Evolutionary conservation across 768 basidiomycete genomes (phyloP).

Genomic region (Lentinula edodes): DNA sequence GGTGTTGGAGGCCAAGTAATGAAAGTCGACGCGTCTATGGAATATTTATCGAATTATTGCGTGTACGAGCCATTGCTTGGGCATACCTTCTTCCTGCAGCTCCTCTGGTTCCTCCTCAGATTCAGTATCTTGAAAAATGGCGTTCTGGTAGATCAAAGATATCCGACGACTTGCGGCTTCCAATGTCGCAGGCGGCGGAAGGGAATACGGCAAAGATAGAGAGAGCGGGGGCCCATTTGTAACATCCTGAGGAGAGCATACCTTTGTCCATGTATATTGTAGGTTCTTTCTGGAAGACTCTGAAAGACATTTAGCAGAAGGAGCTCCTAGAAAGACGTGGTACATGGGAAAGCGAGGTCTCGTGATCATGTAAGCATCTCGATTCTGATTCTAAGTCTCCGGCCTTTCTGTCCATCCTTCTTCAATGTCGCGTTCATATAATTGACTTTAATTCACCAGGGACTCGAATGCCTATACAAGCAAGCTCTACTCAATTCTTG

Average conservation of each 20-base stretch:
- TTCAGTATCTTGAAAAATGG: slow-evolving; percentile 55
- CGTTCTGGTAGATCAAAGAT: slow-evolving; percentile 64
- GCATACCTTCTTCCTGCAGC: slow-evolving; percentile 12
- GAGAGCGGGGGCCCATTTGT: background rate
- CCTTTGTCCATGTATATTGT: slow-evolving; percentile 39
- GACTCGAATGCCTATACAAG: too few species aligned
- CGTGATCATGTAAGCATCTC: too few species aligned
- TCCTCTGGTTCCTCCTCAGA: slow-evolving; percentile 22
- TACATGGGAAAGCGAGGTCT: slow-evolving; percentile 22
- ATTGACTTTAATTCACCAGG: too few species aligned
- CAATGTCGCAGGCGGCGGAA: slow-evolving; percentile 42
- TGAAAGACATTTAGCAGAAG: slow-evolving; percentile 26
- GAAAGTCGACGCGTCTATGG: slow-evolving; percentile 40
- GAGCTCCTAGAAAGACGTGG: slow-evolving; percentile 52
- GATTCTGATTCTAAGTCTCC: too few species aligned
- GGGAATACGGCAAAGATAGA: background rate
- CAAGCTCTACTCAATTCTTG: too few species aligned
- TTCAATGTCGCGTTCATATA: background rate
- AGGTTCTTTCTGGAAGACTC: slow-evolving; percentile 15
- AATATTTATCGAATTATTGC: background rate
- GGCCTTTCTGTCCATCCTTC: too few species aligned
- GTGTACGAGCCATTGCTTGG: background rate
- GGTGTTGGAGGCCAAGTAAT: slow-evolving; percentile 57
- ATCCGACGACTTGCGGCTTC: slow-evolving; percentile 67
- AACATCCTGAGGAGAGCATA: slow-evolving; percentile 23